Conservation (phyloP, 306 rosid genomes). For the Pterocarpus macrocarpus region DNA sequence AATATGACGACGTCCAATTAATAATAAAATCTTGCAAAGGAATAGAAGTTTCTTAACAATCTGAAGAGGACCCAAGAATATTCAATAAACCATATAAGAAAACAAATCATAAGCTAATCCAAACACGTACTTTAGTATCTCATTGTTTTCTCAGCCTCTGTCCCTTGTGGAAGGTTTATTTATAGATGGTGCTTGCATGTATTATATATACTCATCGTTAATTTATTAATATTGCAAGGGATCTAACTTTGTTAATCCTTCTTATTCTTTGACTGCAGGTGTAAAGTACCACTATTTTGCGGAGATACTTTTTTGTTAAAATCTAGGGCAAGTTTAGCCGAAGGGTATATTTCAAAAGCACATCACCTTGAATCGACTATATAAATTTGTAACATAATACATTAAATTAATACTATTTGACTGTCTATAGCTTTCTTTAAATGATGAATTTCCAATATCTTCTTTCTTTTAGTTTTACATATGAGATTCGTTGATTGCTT, state of each 20-base stretch:
- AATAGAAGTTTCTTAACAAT: conserved; percentile 52
- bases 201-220: background rate
- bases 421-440: background rate
- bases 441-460: background rate
- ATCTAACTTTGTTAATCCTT: conserved; percentile 35
- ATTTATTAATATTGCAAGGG: conserved; percentile 11
- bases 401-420: background rate
- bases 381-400: background rate
- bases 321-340: conserved; percentile 29
- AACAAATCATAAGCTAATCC: conserved; percentile 9
- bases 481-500: background rate
- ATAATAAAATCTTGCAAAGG: conserved; percentile 43
- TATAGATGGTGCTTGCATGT: background rate
- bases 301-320: conserved; percentile 44
- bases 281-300: background rate
- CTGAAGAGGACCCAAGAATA: conserved; percentile 16
- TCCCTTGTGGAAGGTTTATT: conserved; percentile 10
- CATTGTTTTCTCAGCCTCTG: conserved; percentile 54
- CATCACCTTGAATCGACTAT: background rate
- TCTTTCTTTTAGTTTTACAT: background rate
- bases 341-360: conserved; percentile 36
- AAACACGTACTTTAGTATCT: background rate
- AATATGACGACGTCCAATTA: conserved; percentile 47
- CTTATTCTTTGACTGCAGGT: conserved; percentile 46
- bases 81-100: conserved; percentile 24